Evolutionary conservation across 805 yeast species (phyloP).

Genomic region (Yarrowia sp.): DNA sequence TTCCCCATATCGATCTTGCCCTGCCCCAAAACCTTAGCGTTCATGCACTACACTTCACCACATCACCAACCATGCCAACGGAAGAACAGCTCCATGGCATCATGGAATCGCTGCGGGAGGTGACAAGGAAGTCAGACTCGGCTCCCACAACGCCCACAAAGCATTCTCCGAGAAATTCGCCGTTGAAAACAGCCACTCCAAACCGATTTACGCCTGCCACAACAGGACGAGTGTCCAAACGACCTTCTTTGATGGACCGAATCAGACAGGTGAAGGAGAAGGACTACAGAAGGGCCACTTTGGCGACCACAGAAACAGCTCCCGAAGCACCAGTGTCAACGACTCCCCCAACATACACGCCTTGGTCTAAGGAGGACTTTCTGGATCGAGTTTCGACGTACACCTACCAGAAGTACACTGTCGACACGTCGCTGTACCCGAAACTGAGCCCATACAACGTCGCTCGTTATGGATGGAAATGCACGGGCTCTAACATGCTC

Average conservation of each 20-base stretch:
- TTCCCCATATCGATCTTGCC: background rate
- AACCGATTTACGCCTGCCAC: background rate
- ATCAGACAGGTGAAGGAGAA: conserved; percentile 19
- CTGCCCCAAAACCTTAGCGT: background rate
- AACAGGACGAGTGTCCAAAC: background rate
- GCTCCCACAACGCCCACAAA: background rate
- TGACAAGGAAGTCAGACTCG: background rate
- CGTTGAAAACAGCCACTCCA: conserved; percentile 2
- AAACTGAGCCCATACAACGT: background rate
- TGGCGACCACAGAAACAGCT: background rate
- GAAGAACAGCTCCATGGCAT: conserved; percentile 16
- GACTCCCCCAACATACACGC: background rate
- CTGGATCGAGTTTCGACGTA: conserved; percentile 1
- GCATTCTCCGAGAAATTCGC: background rate
- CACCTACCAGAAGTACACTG: conserved; percentile 1
- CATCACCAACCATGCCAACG: conserved; percentile 3
- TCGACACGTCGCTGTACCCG: background rate
- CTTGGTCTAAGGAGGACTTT: conserved; percentile 12
- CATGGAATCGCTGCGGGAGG: conserved; percentile 14
- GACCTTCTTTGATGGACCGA: background rate
- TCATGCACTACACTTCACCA: background rate
- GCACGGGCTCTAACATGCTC: background rate
- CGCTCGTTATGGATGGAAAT: conserved; percentile 18
- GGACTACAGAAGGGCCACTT: background rate
- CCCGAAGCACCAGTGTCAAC: background rate